Evolutionary conservation across 495 filamentous ascomycete species (phyloP), one percentile per base, ranked within the genome.

Genomic region (Xanthoparmelia taractica): DNA sequence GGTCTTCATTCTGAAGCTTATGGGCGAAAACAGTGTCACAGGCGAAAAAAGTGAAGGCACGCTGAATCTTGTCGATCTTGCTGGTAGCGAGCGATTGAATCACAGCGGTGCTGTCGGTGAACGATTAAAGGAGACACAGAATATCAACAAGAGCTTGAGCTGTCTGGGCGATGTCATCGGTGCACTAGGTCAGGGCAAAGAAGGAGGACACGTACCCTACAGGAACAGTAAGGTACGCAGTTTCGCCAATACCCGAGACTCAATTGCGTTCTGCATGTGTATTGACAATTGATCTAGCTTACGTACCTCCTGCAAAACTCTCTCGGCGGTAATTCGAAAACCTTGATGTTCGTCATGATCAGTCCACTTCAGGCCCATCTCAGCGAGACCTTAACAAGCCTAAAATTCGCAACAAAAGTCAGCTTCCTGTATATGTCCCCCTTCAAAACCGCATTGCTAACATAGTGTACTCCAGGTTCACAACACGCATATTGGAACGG

Each of bases 311-410:
- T 99, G 29, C 90, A 97, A 84, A 96, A 92, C 65, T 96, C 91
- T 2, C 82, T 99, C 0, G 92, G 94, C 20, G 95, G 95, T 40
- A 96, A 96, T 71, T 91, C 88, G 61, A 95, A 96, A 76, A 97
- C 95, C 6, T 88, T 99, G 65, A 99, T 97, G 94, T 96, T 99
- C 68, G 91, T 97, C 73, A 97, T 97, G 91, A 87, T 95, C 66
- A 92, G 88, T 71, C 94, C 94, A 36, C 76, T 97, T 58, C 87
- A 95, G 79, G 90, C 87, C 5, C 95, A 97, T 78, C 77, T 97
- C 60, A 85, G 84, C 60, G 95, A 99, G 79, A 97, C 92, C 18
- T 82, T 97, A 74, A 95, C 93, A 34, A 96, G 91, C 75, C 81
- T 99, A 72, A 88, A 95, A 71, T 99, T 99, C 77, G 94, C 95